A percentile compares a stretch with the other conserved stretches of the same genome.
Conservation (phyloP, 2,329 filamentous ascomycete species). For the Trichoderma simmonsii region DNA sequence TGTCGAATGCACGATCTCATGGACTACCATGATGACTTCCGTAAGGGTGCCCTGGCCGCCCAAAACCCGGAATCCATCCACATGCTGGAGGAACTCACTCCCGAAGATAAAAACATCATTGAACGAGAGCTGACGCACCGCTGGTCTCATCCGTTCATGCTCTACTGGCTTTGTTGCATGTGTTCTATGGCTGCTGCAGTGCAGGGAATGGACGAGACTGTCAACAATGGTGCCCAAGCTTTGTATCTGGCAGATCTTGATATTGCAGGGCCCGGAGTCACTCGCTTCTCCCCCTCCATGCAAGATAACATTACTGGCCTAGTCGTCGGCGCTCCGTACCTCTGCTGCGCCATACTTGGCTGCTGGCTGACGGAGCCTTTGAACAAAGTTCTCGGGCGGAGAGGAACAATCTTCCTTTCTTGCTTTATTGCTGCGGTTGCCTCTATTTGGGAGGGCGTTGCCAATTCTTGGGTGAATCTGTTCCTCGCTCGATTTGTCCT, state of each 20-base stretch:
- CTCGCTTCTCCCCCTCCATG: conserved; percentile 46
- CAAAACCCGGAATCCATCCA: conserved; percentile 30
- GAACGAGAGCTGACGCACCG: conserved; percentile 54
- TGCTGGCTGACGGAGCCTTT: conserved; percentile 35
- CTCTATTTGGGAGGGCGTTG: conserved; percentile 27
- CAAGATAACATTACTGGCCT: conserved; percentile 32
- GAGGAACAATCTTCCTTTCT: conserved; percentile 22
- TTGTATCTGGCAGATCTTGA: conserved; percentile 60
- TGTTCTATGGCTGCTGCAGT: conserved; percentile 57
- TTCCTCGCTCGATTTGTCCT: conserved; percentile 63
- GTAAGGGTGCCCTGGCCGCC: conserved; percentile 38
- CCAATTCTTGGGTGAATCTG: conserved; percentile 55
- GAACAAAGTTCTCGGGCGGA: conserved; percentile 21
- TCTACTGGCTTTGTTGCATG: conserved; percentile 46
- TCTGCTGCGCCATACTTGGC: conserved; percentile 20
- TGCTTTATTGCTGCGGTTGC: conserved; percentile 21
- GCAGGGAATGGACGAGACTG: conserved; percentile 64
- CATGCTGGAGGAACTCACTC: conserved; percentile 28
- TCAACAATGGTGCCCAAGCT: conserved; percentile 59
- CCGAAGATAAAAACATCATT: conserved; percentile 35
- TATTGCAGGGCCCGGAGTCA: conserved; percentile 62
- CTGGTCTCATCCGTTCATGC: conserved; percentile 49
- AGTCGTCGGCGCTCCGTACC: conserved; percentile 22
- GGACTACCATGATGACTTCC: conserved; percentile 44
- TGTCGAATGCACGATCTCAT: conserved; percentile 38